Conservation (phyloP, 2,329 filamentous ascomycete species). For the Ophiostoma perfectum region DNA sequence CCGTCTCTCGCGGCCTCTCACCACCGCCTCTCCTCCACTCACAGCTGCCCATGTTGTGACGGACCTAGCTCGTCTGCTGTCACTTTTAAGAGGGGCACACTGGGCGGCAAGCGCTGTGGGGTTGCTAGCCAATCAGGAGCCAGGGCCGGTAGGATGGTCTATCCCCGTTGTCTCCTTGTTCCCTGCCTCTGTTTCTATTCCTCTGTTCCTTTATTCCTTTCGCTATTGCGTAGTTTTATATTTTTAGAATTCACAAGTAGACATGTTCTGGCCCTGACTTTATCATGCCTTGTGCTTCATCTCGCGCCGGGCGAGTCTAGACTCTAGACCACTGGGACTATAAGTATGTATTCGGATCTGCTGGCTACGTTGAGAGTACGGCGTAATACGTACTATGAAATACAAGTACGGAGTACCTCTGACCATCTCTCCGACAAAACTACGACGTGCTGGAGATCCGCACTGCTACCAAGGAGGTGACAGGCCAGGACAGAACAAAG, state of each 20-base stretch:
- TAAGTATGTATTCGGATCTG: too few species aligned
- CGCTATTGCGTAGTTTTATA: too few species aligned
- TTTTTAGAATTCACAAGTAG: not conserved
- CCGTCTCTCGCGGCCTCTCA: too few species aligned
- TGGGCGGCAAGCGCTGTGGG: conserved; percentile 8
- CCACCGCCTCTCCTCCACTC: not conserved
- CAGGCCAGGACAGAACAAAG: not conserved
- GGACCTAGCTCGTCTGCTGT: conserved; percentile 9
- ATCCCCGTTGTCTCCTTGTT: not conserved
- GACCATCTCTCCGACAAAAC: too few species aligned
- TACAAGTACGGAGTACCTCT: too few species aligned
- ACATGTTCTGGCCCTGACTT: not conserved
- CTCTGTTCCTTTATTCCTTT: not conserved
- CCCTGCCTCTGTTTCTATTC: not conserved
- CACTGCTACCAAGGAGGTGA: not conserved
- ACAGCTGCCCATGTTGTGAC: conserved; percentile 8
- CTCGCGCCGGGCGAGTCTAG: too few species aligned
- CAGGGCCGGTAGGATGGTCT: too few species aligned
- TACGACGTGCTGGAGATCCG: not conserved
- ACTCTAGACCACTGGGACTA: too few species aligned
- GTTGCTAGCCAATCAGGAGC: not conserved
- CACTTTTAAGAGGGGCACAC: conserved; percentile 3
- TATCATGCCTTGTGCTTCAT: too few species aligned
- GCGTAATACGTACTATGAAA: too few species aligned
- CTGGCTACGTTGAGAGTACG: too few species aligned